Percentiles rank a stretch among this genome's conserved stretches.
These are phyloP conservation scores for Leccinum brunneo-olivaceum DNA, from an alignment of 1,284 basidiomycete species.

Conservation along the genomic window DNA sequence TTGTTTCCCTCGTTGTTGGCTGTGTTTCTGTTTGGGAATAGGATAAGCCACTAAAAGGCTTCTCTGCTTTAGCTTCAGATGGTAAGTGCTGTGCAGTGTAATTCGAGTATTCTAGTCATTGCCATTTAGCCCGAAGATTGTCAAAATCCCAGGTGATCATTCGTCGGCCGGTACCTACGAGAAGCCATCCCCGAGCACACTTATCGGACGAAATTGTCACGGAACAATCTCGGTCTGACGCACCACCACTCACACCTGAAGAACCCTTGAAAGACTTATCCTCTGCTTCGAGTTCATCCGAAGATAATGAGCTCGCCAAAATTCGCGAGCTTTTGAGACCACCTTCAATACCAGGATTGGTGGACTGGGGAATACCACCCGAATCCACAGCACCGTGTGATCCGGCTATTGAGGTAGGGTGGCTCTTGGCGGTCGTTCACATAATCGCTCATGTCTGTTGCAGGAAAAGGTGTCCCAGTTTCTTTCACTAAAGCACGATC, in stretches of 20 bases:
- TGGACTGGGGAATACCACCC: conserved; percentile 77
- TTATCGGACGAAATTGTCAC: conserved; percentile 36
- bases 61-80: conserved; percentile 39
- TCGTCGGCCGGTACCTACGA: conserved; percentile 42
- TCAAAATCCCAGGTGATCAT: conserved; percentile 53
- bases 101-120: not conserved
- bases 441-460: conserved; percentile 1
- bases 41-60: conserved; percentile 49
- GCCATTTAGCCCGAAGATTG: conserved; percentile 33
- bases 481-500: conserved; percentile 59
- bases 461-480: conserved; percentile 79
- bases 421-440: not conserved
- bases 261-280: conserved; percentile 11
- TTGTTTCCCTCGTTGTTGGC: conserved; percentile 68
- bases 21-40: conserved; percentile 55
- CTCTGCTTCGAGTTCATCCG: conserved; percentile 17
- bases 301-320: conserved; percentile 31
- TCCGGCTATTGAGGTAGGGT: conserved; percentile 54
- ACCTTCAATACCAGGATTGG: conserved; percentile 52
- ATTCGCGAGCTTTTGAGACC: conserved; percentile 56
- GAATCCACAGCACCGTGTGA: conserved; percentile 51
- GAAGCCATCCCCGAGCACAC: conserved; percentile 43
- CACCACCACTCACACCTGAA: conserved; percentile 8
- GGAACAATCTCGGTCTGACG: conserved; percentile 7
- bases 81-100: conserved; percentile 30